phyloP scores from a whole-genome alignment of 306 rosid species.

The Mimosa pudica region DNA sequence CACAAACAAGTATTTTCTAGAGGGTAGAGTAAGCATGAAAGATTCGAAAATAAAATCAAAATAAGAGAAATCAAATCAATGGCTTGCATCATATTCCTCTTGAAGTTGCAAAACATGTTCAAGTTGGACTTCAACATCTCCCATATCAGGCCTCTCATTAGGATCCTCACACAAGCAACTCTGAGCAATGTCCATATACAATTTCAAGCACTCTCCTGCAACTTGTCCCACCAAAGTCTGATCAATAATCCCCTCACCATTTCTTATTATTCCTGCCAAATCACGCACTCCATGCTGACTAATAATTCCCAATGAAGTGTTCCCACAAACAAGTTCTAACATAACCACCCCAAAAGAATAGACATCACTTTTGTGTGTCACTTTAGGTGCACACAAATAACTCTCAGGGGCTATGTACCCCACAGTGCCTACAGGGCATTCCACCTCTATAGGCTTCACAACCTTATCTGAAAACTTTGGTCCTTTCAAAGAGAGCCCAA shows the following conservation, averaged over 20 bases:
- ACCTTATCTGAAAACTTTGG: background rate
- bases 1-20: too few species aligned
- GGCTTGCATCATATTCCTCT: too few species aligned
- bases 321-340: conserved; percentile 31
- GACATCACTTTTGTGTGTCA: conserved; percentile 33
- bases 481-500: background rate
- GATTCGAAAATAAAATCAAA: too few species aligned
- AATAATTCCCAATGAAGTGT: too few species aligned
- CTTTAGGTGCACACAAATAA: background rate
- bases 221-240: conserved; percentile 33
- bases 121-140: background rate
- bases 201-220: background rate
- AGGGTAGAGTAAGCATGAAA: too few species aligned
- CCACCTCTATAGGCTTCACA: background rate
- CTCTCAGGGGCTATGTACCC: conserved; percentile 46
- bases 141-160: background rate
- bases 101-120: too few species aligned
- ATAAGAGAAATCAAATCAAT: too few species aligned
- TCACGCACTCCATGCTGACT: background rate
- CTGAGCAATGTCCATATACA: background rate
- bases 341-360: conserved; percentile 38
- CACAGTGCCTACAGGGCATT: background rate
- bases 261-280: background rate
- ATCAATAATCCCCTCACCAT: conserved; percentile 25
- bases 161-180: background rate